Evolutionary conservation across 805 yeast species (phyloP).

Genomic region (Pichia eremophila): DNA sequence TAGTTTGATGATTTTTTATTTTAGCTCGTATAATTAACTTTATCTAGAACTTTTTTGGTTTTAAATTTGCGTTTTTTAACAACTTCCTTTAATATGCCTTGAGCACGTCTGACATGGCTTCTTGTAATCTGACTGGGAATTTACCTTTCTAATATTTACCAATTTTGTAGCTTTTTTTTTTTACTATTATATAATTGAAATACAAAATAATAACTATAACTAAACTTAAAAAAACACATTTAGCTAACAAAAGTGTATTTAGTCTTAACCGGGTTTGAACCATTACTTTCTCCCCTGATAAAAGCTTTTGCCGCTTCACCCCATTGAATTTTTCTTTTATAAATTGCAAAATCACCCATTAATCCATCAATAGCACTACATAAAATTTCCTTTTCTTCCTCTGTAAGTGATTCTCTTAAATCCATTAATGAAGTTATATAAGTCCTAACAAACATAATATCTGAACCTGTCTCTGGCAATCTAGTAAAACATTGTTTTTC

Average conservation of each 20-base stretch:
- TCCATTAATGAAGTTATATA: conserved; percentile 44
- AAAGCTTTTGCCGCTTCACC: conserved; percentile 50
- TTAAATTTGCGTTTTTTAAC: no score
- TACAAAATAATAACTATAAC: no score
- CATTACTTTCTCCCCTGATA: conserved; percentile 30
- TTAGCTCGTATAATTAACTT: no score
- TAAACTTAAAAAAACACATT: no score
- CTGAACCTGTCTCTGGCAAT: conserved; percentile 38
- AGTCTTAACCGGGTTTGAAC: conserved; percentile 20
- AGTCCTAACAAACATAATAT: conserved; percentile 47
- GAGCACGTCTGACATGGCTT: no score
- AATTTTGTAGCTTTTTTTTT: no score
- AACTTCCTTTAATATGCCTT: no score
- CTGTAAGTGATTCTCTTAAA: conserved; percentile 28
- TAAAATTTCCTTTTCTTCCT: conserved; percentile 38
- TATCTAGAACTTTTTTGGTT: no score
- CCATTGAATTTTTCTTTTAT: conserved; percentile 61
- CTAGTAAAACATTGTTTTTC: conserved; percentile 53
- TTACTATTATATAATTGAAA: no score
- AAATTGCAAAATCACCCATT: conserved; percentile 47
- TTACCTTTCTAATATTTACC: no score
- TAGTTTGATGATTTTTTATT: no score
- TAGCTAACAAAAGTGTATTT: conserved; percentile 13
- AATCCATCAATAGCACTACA: conserved; percentile 56
- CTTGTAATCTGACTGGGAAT: no score